Evolutionary conservation across 176 grass and related monocot genomes (phyloP).

Genomic region (Oryza nivara): DNA sequence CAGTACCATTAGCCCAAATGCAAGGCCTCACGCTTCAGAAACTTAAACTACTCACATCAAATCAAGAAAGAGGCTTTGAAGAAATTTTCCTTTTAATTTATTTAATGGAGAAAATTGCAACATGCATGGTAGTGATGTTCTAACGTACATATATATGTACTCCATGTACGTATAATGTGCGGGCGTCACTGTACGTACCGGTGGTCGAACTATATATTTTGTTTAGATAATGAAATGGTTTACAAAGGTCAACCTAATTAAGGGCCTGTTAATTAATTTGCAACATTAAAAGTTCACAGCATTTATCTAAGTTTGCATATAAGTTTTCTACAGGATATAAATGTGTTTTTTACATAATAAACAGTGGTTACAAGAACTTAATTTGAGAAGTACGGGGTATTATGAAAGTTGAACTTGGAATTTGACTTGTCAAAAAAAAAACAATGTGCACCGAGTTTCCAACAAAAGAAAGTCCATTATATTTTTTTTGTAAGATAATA

Average conservation of each 20-base stretch:
- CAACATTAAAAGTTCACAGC: too few species aligned
- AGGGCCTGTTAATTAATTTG: too few species aligned
- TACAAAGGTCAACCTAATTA: background rate
- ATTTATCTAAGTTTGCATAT: too few species aligned
- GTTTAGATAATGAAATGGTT: too few species aligned
- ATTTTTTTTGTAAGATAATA: too few species aligned
- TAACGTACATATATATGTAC: background rate
- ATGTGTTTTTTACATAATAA: too few species aligned
- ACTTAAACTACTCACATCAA: constrained; percentile 24
- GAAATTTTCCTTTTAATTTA: background rate
- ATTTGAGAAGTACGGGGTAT: background rate
- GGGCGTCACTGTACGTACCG: background rate
- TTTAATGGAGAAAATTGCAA: background rate
- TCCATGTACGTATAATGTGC: background rate
- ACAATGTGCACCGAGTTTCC: too few species aligned
- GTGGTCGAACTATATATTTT: too few species aligned
- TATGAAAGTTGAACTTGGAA: too few species aligned
- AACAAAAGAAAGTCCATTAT: too few species aligned
- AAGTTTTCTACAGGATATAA: too few species aligned
- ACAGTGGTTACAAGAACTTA: background rate
- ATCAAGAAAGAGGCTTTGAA: constrained; percentile 14
- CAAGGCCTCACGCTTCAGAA: background rate
- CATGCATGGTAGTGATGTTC: background rate
- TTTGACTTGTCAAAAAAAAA: too few species aligned
- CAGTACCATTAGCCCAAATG: background rate